Evolutionary conservation across 2,329 filamentous ascomycete species (phyloP).

Genomic region (Metarhizium guizhouense): DNA sequence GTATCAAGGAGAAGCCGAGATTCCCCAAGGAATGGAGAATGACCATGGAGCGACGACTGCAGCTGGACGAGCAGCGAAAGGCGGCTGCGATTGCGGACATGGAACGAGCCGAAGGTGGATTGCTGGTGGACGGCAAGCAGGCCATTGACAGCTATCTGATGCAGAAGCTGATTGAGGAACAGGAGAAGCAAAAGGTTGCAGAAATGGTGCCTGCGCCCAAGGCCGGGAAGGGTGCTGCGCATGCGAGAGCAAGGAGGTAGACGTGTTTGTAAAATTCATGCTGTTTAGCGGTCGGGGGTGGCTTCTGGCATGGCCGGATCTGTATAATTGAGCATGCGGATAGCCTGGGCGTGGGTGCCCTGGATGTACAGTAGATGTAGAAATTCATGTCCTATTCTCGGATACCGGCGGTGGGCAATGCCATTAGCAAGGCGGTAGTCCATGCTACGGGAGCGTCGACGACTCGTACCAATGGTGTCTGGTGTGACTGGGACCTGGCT

Average conservation of each 20-base stretch:
- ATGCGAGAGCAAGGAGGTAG: conserved; percentile 9
- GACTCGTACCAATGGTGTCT: no score
- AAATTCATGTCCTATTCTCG: background rate
- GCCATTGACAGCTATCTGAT: conserved; percentile 32
- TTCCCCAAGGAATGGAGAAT: conserved; percentile 83
- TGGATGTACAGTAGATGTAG: background rate
- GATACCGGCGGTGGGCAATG: no score
- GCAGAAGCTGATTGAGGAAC: conserved; percentile 23
- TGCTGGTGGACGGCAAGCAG: conserved; percentile 49
- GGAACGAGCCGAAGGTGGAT: conserved; percentile 40
- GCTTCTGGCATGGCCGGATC: background rate
- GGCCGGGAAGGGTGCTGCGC: conserved; percentile 7
- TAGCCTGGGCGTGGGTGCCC: background rate
- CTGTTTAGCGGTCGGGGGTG: background rate
- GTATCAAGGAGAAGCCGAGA: conserved; percentile 53
- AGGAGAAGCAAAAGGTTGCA: conserved; percentile 22
- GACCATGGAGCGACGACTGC: conserved; percentile 56
- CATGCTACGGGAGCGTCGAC: no score
- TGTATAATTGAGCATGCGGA: background rate
- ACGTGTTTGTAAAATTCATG: background rate
- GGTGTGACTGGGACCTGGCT: no score
- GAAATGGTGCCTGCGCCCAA: conserved; percentile 20
- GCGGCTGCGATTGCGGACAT: conserved; percentile 45
- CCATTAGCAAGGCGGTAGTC: no score
- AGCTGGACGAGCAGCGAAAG: conserved; percentile 54